phyloP scores from a whole-genome alignment of 305 asterid genomes.

The Fraxinus velutina region DNA sequence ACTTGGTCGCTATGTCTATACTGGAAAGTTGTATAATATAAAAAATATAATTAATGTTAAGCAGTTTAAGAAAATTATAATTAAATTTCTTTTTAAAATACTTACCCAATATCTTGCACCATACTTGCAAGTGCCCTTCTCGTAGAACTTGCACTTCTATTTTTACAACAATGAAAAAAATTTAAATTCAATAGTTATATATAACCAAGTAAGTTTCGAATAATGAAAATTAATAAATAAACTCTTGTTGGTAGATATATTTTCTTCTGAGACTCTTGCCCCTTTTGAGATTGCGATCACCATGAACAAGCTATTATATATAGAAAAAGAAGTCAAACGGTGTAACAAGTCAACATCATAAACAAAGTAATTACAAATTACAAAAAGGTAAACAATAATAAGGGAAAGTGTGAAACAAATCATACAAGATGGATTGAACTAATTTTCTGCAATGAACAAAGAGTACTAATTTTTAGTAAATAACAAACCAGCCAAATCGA shows the following conservation, averaged over 20 bases:
- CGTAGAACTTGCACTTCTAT: not conserved
- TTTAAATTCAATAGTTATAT: not conserved
- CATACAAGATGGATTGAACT: too few relatives aligned
- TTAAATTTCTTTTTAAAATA: not conserved
- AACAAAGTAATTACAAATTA: not conserved
- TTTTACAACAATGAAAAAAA: not conserved
- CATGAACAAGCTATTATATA: not conserved
- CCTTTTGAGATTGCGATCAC: not conserved
- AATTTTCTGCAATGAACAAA: too few relatives aligned
- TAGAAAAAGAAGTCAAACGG: not conserved
- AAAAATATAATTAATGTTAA: too few relatives aligned
- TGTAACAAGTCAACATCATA: not conserved
- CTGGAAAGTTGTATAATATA: not conserved
- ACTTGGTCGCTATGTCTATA: not conserved
- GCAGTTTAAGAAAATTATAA: not conserved
- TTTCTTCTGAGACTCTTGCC: not conserved
- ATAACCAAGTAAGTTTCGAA: not conserved
- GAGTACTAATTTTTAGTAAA: too few relatives aligned
- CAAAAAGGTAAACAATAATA: too few relatives aligned
- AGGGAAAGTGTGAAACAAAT: too few relatives aligned
- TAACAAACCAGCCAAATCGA: too few relatives aligned
- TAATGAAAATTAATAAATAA: too few relatives aligned
- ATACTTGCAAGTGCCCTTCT: not conserved
- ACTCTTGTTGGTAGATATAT: not conserved
- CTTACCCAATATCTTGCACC: not conserved